These are phyloP conservation scores for Picea sitchensis DNA, from an alignment of 75 land plant genomes.

Conservation along the genomic window DNA sequence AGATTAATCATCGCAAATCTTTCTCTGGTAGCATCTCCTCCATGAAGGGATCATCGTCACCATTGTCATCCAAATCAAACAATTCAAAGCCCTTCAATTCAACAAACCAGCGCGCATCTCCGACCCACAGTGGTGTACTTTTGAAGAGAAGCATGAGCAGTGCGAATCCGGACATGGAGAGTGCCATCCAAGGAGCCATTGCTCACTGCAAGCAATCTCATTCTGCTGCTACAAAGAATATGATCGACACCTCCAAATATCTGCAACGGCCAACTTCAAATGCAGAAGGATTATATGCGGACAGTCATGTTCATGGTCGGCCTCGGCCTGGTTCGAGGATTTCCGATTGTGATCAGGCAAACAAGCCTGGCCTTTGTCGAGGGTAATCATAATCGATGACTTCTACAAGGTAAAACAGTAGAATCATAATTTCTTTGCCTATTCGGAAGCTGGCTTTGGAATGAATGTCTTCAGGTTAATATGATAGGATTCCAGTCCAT, in stretches of 20 bases:
- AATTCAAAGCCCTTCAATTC: constrained; percentile 18
- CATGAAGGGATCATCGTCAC: neutral
- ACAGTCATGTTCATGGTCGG: neutral
- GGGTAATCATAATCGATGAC: neutral
- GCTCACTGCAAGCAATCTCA: constrained; percentile 61
- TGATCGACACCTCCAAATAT: neutral
- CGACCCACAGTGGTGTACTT: constrained; percentile 15
- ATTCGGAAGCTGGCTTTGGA: no score
- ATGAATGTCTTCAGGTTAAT: no score
- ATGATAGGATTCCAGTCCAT: no score
- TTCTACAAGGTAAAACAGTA: neutral
- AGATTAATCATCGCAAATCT: constrained; percentile 31
- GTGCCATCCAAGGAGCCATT: constrained; percentile 57
- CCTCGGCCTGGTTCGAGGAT: constrained; percentile 8
- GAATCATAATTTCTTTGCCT: no score
- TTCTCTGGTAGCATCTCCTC: constrained; percentile 34
- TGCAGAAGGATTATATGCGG: neutral
- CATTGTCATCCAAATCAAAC: constrained; percentile 17
- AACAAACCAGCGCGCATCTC: constrained; percentile 17
- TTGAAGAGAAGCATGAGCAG: constrained; percentile 34
- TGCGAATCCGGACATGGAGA: constrained; percentile 35
- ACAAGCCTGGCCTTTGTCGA: constrained; percentile 1
- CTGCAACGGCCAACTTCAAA: constrained; percentile 1
- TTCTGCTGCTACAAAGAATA: constrained; percentile 3
- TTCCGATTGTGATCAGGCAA: neutral